Evolutionary conservation across 2,329 filamentous ascomycete genomes (phyloP).

Genomic region (Nigrospora oryzae): DNA sequence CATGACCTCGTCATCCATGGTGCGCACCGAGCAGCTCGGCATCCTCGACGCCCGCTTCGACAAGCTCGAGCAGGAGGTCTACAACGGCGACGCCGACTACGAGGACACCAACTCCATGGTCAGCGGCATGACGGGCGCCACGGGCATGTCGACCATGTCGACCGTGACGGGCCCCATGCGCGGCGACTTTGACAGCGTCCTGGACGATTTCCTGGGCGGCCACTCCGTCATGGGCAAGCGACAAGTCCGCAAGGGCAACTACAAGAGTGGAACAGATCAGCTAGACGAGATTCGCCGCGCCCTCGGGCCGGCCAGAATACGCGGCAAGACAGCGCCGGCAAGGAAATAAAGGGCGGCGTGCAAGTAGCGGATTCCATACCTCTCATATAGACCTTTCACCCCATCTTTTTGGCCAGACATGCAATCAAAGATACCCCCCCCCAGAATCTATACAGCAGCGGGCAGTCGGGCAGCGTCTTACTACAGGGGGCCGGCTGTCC

Average conservation of each 20-base stretch:
- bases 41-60: slow-evolving; percentile 89
- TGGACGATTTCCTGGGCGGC: slow-evolving; percentile 84
- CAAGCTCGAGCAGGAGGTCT: slow-evolving; percentile 65
- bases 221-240: slow-evolving; percentile 67
- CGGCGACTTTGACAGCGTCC: slow-evolving; percentile 76
- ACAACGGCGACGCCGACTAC: slow-evolving; percentile 36
- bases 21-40: slow-evolving; percentile 78
- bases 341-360: background rate
- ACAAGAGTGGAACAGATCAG: slow-evolving; percentile 76
- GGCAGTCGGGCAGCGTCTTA: too few species aligned
- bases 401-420: too few species aligned
- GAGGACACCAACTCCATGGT: slow-evolving; percentile 49
- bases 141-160: slow-evolving; percentile 29
- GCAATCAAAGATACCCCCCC: too few species aligned
- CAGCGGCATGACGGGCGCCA: slow-evolving; percentile 41
- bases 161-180: slow-evolving; percentile 61
- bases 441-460: too few species aligned
- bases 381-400: too few species aligned
- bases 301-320: slow-evolving; percentile 66
- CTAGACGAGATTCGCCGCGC: slow-evolving; percentile 81
- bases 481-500: too few species aligned
- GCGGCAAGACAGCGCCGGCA: slow-evolving; percentile 9
- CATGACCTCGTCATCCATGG: slow-evolving; percentile 83
- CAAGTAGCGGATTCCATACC: too few species aligned
- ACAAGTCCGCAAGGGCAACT: slow-evolving; percentile 69